Evolutionary conservation across 1,284 basidiomycete genomes (phyloP), one percentile per base, ranked within the genome.

Genomic region (Papiliotrema terrestris): DNA sequence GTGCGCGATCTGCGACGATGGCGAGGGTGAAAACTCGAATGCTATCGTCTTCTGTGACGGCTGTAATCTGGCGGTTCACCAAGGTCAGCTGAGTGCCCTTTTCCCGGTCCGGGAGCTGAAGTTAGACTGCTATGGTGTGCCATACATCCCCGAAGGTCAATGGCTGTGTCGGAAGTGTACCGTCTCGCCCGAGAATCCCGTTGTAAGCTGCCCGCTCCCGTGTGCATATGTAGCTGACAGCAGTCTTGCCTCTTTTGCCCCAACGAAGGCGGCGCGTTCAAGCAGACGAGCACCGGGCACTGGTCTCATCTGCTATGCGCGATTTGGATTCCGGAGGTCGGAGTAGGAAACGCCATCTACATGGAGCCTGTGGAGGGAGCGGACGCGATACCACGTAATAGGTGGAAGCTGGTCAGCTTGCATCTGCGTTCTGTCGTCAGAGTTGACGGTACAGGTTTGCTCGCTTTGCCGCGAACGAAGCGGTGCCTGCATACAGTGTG

Each of bases 31-130:
- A 77, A 98, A 98, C 73, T 91, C 89, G 56, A 99, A 98, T 71
- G 96, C 94, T 6, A 99, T 98, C 63, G 95, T 99, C 17, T 99
- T 98, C 72, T 99, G 96, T 75, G 96, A 99, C 72, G 96, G 96
- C 0, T 99, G 96, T 76, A 98, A 98, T 74, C 80, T 99, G 26
- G 96, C 96, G 8, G 95, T 98, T 4, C 96, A 99, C 78, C 96
- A 99, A 83, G 91, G 91, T 88, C 61, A 52, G 82, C 66, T 14
- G 35, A 1, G 13, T 25, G 13, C 6, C 42, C 26, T 1, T 19
- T 11, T 15, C 13, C 8, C 11, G 45, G 44, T 19, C 19, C 53
- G 13, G 23, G 20, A 41, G 45, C 55, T 60, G 56, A 66, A 25
- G 14, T 5, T 64, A 94, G 95, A 98, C 74, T 99, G 96, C 71